Evolutionary conservation across 1,139 yeast species (phyloP).

Genomic region (Yamadazyma buinensis): DNA sequence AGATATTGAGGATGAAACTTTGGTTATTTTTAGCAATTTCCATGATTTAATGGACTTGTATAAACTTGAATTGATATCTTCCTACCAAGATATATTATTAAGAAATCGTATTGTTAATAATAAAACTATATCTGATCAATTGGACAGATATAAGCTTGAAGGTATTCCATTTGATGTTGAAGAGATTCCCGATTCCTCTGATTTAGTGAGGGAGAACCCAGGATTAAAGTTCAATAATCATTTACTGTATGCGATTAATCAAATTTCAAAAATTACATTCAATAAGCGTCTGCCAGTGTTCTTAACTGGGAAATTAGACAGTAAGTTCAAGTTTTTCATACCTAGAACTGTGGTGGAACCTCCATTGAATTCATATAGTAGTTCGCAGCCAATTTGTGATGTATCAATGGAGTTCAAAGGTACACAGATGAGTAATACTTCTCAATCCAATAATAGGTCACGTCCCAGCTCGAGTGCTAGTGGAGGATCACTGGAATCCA

Average conservation of each 20-base stretch:
- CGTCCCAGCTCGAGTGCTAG: too few species aligned
- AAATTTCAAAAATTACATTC: constrained; percentile 23
- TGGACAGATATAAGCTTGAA: constrained; percentile 19
- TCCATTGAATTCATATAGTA: not conserved
- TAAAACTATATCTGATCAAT: constrained; percentile 17
- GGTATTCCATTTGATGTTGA: constrained; percentile 23
- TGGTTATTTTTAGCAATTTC: constrained; percentile 29
- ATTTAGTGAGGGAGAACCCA: constrained; percentile 31
- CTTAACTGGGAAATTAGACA: constrained; percentile 31
- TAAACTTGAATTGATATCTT: constrained; percentile 29
- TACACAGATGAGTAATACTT: too few species aligned
- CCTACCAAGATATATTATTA: constrained; percentile 34
- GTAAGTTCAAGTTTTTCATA: constrained; percentile 18
- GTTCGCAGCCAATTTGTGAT: too few species aligned
- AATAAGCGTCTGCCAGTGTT: constrained; percentile 24
- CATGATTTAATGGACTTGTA: constrained; percentile 38
- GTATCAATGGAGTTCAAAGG: too few species aligned
- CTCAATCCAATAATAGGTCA: too few species aligned
- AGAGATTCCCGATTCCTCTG: constrained; percentile 29
- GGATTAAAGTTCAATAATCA: constrained; percentile 30
- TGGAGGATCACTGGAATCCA: too few species aligned
- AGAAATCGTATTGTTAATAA: constrained; percentile 30
- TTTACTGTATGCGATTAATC: constrained; percentile 22
- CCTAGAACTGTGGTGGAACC: constrained; percentile 1
- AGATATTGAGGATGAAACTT: constrained; percentile 11